A percentile compares a stretch with the other conserved stretches of the same genome.
These are phyloP conservation scores for Metarhizium rileyi DNA, from an alignment of 2,329 filamentous ascomycete genomes.

Conservation along the genomic window DNA sequence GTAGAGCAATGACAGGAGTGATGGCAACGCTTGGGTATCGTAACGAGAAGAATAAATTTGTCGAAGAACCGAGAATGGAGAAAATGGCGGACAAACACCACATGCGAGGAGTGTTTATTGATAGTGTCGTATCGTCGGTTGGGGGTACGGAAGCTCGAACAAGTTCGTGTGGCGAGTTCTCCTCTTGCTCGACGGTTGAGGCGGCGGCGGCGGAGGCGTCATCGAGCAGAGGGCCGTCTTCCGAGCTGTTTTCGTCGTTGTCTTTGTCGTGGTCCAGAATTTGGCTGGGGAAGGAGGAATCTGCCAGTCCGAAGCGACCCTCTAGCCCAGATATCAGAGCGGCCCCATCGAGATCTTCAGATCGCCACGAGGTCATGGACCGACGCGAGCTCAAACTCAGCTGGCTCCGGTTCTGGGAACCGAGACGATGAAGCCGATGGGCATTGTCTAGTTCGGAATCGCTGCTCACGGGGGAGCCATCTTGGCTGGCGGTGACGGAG, in stretches of 20 bases:
- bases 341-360: slow-evolving; percentile 41
- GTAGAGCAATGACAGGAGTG: slow-evolving; percentile 76
- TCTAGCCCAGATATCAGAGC: slow-evolving; percentile 43
- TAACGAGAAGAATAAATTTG: slow-evolving; percentile 81
- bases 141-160: slow-evolving; percentile 72
- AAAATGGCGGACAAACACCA: slow-evolving; percentile 75
- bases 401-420: slow-evolving; percentile 19
- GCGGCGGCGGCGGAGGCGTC: slow-evolving; percentile 31
- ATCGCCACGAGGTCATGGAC: slow-evolving; percentile 24
- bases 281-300: slow-evolving; percentile 36
- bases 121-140: slow-evolving; percentile 65
- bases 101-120: slow-evolving; percentile 82
- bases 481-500: slow-evolving; percentile 26
- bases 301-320: slow-evolving; percentile 41
- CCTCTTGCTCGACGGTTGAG: slow-evolving; percentile 42
- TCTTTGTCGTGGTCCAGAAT: slow-evolving; percentile 32
- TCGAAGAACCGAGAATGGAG: slow-evolving; percentile 70
- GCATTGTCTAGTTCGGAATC: slow-evolving; percentile 21
- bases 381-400: slow-evolving; percentile 23
- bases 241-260: slow-evolving; percentile 24
- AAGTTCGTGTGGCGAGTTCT: slow-evolving; percentile 68
- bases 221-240: slow-evolving; percentile 26
- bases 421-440: slow-evolving; percentile 24
- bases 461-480: slow-evolving; percentile 25
- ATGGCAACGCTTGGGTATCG: slow-evolving; percentile 87